Percentiles rank a stretch among this genome's conserved stretches.
Evolutionary conservation across 345 rosid genomes (phyloP).

Genomic region (Corymbia maculata): DNA sequence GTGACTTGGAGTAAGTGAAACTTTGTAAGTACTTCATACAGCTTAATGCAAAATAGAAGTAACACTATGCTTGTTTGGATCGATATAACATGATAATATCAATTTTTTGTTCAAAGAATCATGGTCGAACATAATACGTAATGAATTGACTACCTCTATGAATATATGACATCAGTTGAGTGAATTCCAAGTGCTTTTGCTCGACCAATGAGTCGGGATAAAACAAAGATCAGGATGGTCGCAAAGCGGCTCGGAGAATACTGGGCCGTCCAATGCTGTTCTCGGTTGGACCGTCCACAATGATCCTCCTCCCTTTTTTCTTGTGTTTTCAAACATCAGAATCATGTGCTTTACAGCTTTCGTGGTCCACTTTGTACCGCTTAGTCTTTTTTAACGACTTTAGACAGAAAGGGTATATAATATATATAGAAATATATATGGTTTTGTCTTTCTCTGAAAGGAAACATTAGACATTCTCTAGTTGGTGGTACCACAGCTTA

Average conservation of each 20-base stretch:
- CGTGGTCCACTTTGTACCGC: neutral
- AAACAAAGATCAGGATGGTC: neutral
- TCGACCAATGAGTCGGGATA: neutral
- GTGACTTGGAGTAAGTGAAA: neutral
- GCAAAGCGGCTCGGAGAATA: neutral
- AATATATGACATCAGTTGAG: neutral
- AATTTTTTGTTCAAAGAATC: neutral
- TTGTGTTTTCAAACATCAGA: neutral
- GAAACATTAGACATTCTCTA: neutral
- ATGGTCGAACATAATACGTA: neutral
- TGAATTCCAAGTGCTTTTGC: neutral
- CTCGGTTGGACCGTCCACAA: neutral
- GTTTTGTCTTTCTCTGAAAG: neutral
- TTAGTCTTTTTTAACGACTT: neutral
- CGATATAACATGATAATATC: neutral
- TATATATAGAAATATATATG: neutral
- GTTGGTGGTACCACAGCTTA: neutral
- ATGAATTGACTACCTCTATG: neutral
- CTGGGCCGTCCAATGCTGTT: neutral
- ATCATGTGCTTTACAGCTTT: neutral
- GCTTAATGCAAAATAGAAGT: neutral
- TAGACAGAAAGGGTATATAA: neutral
- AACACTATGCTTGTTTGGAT: neutral
- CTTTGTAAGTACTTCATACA: neutral
- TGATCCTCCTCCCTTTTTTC: neutral